phyloP scores from a whole-genome alignment of 2,329 filamentous ascomycete genomes.

The Colletotrichum chrysophilum region DNA sequence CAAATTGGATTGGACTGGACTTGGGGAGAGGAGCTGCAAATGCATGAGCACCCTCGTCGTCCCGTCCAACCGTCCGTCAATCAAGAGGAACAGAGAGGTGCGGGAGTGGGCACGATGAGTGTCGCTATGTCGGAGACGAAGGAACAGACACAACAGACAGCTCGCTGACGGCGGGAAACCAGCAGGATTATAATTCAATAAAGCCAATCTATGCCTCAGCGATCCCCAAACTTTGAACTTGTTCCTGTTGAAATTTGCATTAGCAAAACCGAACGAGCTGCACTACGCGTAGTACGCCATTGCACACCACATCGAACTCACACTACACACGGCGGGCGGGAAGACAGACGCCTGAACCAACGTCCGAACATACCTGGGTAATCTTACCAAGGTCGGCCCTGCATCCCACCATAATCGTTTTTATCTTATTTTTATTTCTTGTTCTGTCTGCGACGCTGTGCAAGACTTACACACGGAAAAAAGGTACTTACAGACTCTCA shows the following conservation, averaged over 20 bases:
- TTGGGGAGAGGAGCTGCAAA: not conserved
- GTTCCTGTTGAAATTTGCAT: not conserved
- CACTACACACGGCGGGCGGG: not conserved
- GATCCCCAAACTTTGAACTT: not conserved
- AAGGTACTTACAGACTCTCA: not conserved
- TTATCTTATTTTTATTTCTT: not conserved
- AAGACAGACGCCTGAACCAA: not conserved
- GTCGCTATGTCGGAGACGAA: not conserved
- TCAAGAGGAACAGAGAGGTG: constrained; percentile 4
- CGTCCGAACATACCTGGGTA: constrained; percentile 12
- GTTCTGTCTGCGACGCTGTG: not conserved
- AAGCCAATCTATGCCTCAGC: not conserved
- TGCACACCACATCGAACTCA: not conserved
- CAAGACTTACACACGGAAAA: not conserved
- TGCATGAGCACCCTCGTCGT: constrained; percentile 9
- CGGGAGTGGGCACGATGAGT: not conserved
- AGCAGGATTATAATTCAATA: not conserved
- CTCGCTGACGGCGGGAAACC: constrained; percentile 12
- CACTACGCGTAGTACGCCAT: not conserved
- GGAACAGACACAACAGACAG: constrained; percentile 15
- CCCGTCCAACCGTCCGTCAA: constrained; percentile 11
- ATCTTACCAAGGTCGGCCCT: constrained; percentile 18
- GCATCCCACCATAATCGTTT: not conserved
- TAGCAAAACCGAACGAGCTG: not conserved
- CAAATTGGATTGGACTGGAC: constrained; percentile 10